Conservation (phyloP, 495 filamentous ascomycete genomes). For the Aspergillus bertholletiae region DNA sequence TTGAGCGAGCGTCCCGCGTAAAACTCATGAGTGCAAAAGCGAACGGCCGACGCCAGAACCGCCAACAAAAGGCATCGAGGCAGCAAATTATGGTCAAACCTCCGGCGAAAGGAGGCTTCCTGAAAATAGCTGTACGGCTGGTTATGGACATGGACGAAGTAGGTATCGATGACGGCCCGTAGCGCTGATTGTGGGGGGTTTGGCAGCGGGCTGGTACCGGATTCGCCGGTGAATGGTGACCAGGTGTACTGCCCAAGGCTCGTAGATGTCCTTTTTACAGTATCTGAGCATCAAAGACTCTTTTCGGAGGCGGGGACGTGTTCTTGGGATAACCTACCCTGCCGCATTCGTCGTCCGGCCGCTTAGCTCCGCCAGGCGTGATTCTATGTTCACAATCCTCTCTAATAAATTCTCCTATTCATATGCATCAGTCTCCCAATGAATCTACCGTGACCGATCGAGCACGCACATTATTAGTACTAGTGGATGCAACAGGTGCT, state of each 20-base stretch:
- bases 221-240: too few species aligned
- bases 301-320: too few species aligned
- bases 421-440: background rate
- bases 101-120: slow-evolving; percentile 21
- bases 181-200: slow-evolving; percentile 11
- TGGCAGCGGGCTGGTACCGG: background rate
- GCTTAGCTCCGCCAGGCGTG: slow-evolving; percentile 24
- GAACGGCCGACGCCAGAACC: slow-evolving; percentile 22
- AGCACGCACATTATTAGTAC: too few species aligned
- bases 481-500: background rate
- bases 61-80: slow-evolving; percentile 23
- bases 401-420: slow-evolving; percentile 15
- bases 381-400: slow-evolving; percentile 20
- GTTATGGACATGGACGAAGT: slow-evolving; percentile 27
- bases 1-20: slow-evolving; percentile 14
- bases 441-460: background rate
- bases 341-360: background rate
- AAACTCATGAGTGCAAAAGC: slow-evolving; percentile 23
- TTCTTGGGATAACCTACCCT: slow-evolving; percentile 1
- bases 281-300: too few species aligned
- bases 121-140: slow-evolving; percentile 31
- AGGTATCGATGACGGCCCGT: slow-evolving; percentile 22
- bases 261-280: too few species aligned
- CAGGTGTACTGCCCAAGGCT: too few species aligned
- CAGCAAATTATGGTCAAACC: slow-evolving; percentile 9